Evolutionary conservation across 2,329 filamentous ascomycete species (phyloP).

Genomic region (Hansfordia pulvinata): DNA sequence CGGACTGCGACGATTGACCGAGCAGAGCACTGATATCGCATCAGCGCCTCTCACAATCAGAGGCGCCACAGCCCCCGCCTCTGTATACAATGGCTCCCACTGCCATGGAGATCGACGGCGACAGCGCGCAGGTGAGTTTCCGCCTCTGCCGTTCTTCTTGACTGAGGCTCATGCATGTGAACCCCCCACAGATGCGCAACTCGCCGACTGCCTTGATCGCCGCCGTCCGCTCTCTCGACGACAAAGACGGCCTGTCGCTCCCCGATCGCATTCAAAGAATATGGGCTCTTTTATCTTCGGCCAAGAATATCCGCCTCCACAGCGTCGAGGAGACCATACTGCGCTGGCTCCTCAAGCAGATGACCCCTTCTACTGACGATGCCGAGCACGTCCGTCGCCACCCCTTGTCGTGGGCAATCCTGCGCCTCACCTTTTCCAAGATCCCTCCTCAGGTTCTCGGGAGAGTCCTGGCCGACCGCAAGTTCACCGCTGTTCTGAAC

Average conservation of each 20-base stretch:
- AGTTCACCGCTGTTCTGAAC: conserved; percentile 53
- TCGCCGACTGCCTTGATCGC: conserved; percentile 30
- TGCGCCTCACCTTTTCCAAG: conserved; percentile 46
- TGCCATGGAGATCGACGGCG: no score
- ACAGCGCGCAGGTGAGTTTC: no score
- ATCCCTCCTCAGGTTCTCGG: conserved; percentile 58
- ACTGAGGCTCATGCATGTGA: no score
- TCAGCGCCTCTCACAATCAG: no score
- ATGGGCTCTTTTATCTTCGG: conserved; percentile 32
- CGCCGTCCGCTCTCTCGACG: conserved; percentile 40
- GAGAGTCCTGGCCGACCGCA: conserved; percentile 55
- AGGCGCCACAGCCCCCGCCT: no score
- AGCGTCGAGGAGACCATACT: conserved; percentile 44
- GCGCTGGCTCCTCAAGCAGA: conserved; percentile 49
- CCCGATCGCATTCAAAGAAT: conserved; percentile 33
- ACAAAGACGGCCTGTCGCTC: conserved; percentile 27
- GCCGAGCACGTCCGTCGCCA: conserved; percentile 41
- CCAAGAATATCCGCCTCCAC: conserved; percentile 27
- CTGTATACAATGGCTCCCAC: no score
- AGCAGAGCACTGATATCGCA: no score
- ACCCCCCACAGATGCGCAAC: no score
- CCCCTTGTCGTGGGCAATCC: conserved; percentile 45
- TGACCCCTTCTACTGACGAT: conserved; percentile 31
- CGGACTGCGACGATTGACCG: no score
- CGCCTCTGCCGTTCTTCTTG: no score